These are phyloP conservation scores for Colletotrichum zoysiae DNA, from an alignment of 2,329 filamentous ascomycete genomes.

Conservation along the genomic window DNA sequence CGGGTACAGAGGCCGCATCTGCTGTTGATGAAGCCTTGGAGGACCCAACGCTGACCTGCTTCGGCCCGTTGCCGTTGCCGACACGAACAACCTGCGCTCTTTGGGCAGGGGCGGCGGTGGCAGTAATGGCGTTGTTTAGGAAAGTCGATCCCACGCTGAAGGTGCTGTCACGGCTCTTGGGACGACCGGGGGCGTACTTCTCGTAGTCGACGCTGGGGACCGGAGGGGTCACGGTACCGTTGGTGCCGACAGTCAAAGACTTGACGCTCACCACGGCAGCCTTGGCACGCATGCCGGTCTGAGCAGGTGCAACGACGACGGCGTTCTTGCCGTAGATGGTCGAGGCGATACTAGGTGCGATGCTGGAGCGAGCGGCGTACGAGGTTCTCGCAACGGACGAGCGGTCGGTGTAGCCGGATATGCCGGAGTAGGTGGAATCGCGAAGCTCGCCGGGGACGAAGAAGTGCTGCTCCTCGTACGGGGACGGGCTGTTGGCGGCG, in stretches of 20 bases:
- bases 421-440: constrained; percentile 89
- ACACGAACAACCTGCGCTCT: constrained; percentile 73
- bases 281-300: constrained; percentile 88
- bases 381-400: constrained; percentile 72
- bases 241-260: constrained; percentile 69
- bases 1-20: constrained; percentile 32
- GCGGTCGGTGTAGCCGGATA: constrained; percentile 73
- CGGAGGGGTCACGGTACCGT: constrained; percentile 72
- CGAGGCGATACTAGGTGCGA: constrained; percentile 89
- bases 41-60: constrained; percentile 57
- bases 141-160: constrained; percentile 79
- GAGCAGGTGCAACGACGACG: constrained; percentile 83
- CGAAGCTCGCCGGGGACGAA: constrained; percentile 92
- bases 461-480: constrained; percentile 85
- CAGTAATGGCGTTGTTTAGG: constrained; percentile 72
- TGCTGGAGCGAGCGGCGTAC: constrained; percentile 75
- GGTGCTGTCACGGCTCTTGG: constrained; percentile 67
- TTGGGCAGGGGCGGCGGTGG: constrained; percentile 66
- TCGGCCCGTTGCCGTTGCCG: constrained; percentile 57
- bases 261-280: constrained; percentile 95
- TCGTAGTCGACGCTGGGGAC: constrained; percentile 79
- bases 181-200: constrained; percentile 64
- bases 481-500: constrained; percentile 63
- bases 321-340: constrained; percentile 95
- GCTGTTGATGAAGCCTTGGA: constrained; percentile 49